Base-by-base conservation (phyloP, 495 filamentous ascomycete species). In the Trichodelitschia bisporula region DNA sequence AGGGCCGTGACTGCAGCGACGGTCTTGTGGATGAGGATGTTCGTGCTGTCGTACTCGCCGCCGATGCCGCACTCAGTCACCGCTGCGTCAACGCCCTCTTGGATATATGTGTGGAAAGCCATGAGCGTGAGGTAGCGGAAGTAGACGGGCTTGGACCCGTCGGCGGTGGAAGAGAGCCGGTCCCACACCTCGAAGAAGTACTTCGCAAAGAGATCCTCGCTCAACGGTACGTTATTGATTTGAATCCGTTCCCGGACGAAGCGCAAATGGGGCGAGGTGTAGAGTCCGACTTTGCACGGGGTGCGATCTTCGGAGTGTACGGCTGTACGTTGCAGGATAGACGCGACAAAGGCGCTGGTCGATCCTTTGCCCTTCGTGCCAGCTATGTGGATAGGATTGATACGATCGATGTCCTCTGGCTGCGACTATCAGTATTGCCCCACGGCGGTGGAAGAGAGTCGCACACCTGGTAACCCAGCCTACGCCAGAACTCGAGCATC, bases 181-280 rank as follows among this genome's bases (percentile, higher is more conserved):
- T 91, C 77, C 82, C 80, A 91, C 14, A 78, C 65, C 34, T 86
- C 64, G 43, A 84, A 91, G 57, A 93, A 90, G 45, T 79, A 84
- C 30, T 61, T 63, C 1, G 82, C 67, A 38, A 93, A 93, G 3
- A 64, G 42, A 10, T 67, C 64, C 43, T 78, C 70, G 2, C 76
- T 73, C 15, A 93, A 56, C 2, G 80, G 77, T 4, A 47, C 43
- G 19, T 72, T 71, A 40, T 84, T 62, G 50, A 91, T 84, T 38
- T 75, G 64, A 38, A 91, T 90, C 14, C 83, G 69, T 49, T 93
- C 83, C 6, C 80, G 66, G 3, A 89, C 80, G 34, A 76, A 77
- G 27, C 83, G 69, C 18, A 93, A 59, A 40, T 91, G 82, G 0
- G 83, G 83, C 2, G 78, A 89, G 3, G 77, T 90, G 45, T 80